Conservation (phyloP, 331 rosid species). For the Rosa hybrid region DNA sequence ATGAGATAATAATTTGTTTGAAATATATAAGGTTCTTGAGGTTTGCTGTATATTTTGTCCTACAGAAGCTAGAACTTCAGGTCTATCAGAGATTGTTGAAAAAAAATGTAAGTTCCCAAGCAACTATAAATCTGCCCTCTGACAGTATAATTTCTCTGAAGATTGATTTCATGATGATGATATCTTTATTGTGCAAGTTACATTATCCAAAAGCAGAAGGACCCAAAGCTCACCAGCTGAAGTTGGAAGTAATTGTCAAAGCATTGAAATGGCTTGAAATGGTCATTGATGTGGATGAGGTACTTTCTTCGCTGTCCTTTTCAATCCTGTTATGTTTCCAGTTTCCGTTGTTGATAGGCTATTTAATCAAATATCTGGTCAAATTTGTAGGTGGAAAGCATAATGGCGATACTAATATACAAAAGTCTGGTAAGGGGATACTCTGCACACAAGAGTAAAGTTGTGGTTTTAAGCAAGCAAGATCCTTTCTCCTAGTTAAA, state of each 20-base stretch:
- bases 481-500: conserved; percentile 90
- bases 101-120: conserved; percentile 61
- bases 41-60: too few relatives aligned
- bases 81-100: too few relatives aligned
- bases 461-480: conserved; percentile 91
- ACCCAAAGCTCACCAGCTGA: conserved; percentile 94
- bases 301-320: conserved; percentile 18
- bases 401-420: conserved; percentile 80
- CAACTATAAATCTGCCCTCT: conserved; percentile 1
- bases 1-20: too few relatives aligned
- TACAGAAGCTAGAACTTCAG: too few relatives aligned
- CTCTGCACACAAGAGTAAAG: conserved; percentile 97
- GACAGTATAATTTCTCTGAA: conserved; percentile 12
- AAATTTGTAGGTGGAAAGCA: conserved; percentile 87
- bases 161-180: conserved; percentile 23
- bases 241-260: conserved; percentile 85
- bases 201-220: conserved; percentile 88
- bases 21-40: too few relatives aligned
- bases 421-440: conserved; percentile 90
- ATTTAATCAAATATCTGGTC: conserved; percentile 16
- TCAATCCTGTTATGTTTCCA: not conserved
- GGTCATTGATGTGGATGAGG: conserved; percentile 96
- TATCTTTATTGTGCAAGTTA: conserved; percentile 48
- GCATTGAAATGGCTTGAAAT: conserved; percentile 93
- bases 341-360: not conserved